Percentiles rank a stretch among this genome's conserved stretches.
Evolutionary conservation across 805 yeast genomes (phyloP).

Genomic region (Kurtzmaniella cleridarum): DNA sequence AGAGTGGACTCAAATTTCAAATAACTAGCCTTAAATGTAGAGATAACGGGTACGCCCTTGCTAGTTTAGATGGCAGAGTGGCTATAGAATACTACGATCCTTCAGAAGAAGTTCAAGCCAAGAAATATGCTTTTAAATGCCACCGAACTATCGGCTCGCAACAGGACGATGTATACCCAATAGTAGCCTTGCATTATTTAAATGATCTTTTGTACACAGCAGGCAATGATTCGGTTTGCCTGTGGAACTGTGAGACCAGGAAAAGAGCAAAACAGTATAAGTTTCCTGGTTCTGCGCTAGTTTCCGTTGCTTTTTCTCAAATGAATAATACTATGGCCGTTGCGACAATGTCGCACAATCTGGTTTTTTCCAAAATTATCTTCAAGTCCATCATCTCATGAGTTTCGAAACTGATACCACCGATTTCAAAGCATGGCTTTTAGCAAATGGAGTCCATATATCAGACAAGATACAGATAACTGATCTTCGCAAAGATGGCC

Average conservation of each 20-base stretch:
- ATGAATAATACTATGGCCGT: too few relatives aligned
- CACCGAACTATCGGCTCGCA: slow-evolving; percentile 46
- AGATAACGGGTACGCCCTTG: slow-evolving; percentile 53
- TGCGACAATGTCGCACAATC: too few relatives aligned
- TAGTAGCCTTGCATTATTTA: slow-evolving; percentile 35
- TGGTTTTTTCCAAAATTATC: background rate
- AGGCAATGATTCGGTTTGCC: slow-evolving; percentile 46
- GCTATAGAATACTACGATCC: slow-evolving; percentile 65
- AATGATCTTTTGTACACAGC: slow-evolving; percentile 40
- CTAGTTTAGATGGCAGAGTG: slow-evolving; percentile 80
- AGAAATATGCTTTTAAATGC: slow-evolving; percentile 75
- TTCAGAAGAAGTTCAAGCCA: slow-evolving; percentile 33
- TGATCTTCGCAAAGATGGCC: slow-evolving; percentile 53
- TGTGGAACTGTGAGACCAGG: slow-evolving; percentile 45
- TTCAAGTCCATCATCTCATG: background rate
- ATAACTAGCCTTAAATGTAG: slow-evolving; percentile 51
- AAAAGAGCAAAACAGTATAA: slow-evolving; percentile 39
- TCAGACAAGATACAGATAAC: slow-evolving; percentile 53
- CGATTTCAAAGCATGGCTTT: slow-evolving; percentile 24
- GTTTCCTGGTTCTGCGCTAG: slow-evolving; percentile 6
- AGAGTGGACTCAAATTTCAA: slow-evolving; percentile 64
- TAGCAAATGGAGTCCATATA: slow-evolving; percentile 32
- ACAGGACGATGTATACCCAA: slow-evolving; percentile 48
- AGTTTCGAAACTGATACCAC: slow-evolving; percentile 13
- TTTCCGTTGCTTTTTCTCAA: too few relatives aligned